Evolutionary conservation across 1,284 basidiomycete species (phyloP), one percentile per base, ranked within the genome.

Genomic region (Tremellales sp.): DNA sequence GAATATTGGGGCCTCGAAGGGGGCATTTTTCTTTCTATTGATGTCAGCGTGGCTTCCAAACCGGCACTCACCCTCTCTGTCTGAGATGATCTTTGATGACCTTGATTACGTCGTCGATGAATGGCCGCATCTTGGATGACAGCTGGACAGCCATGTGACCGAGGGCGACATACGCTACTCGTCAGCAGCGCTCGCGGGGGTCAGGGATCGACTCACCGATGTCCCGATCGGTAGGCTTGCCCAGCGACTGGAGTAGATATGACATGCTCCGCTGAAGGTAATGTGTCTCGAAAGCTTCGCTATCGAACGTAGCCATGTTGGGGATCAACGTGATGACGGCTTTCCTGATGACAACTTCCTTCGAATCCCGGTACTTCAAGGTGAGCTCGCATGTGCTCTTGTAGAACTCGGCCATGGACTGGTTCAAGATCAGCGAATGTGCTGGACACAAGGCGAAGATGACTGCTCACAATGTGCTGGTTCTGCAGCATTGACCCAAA

Each of bases 331-430:
- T 87, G 64, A 97, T 92, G 53, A 97, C 91, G 75, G 90, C 89
- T 73, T 89, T 88, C 48, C 90, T 83, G 50, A 97, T 86, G 27
- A 89, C 81, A 19, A 82, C 77, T 63, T 97, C 93, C 57, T 89
- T 82, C 69, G 89, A 86, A n/a, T 85, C 82, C 68, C 85, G 85
- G 77, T 91, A 92, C 39, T 83, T 82, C 40, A 98, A 79, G 45
- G 97, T 91, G 58, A 89, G 85, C 57, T 97, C 93, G 55, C 91
- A 91, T 8, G 89, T 87, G 57, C 89, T 85, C 42, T 87, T 75
- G 66, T 92, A 97, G 43, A 85, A 87, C 55, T 94, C 88, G 60
- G 83, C 84, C 91, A 97, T 94, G 62, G 94, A 97, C 88, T 92
- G 60, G 29, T n/a, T n/a, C n/a, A n/a, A n/a, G 21, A 48, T 49